Conservation (phyloP, 768 basidiomycete genomes). For the Kwoniella newhampshirensis region DNA sequence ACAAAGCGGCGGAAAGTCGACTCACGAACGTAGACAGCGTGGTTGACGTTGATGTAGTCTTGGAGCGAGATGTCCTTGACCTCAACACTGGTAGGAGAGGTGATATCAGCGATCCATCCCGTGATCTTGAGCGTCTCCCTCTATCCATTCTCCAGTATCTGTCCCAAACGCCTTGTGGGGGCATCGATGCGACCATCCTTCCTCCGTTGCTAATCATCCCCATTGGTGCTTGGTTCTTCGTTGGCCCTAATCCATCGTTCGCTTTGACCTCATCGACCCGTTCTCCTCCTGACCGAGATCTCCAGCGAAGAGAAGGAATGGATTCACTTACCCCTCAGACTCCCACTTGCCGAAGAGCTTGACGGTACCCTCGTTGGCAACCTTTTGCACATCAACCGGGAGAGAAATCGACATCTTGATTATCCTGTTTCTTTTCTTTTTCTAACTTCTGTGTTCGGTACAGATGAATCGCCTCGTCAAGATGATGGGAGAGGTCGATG, state of each 20-base stretch:
- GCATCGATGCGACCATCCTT: no score
- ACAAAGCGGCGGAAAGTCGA: no score
- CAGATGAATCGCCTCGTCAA: background rate
- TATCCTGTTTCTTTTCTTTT: constrained; percentile 4
- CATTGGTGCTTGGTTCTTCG: background rate
- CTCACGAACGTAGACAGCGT: constrained; percentile 83
- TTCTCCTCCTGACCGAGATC: background rate
- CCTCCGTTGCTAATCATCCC: background rate
- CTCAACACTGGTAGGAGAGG: constrained; percentile 67
- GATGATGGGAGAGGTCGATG: no score
- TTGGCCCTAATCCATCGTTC: background rate
- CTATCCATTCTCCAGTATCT: no score
- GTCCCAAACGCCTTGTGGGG: no score
- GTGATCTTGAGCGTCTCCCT: background rate
- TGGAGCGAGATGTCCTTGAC: constrained; percentile 99
- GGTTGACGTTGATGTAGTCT: constrained; percentile 99
- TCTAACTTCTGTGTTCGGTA: background rate
- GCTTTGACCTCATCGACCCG: background rate
- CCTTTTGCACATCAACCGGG: constrained; percentile 54
- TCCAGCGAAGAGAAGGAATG: background rate
- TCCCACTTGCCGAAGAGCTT: constrained; percentile 99
- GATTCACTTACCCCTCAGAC: constrained; percentile 85
- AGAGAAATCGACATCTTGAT: constrained; percentile 41
- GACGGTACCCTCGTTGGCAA: constrained; percentile 59
- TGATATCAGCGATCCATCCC: background rate